These are phyloP conservation scores for Grosmannia clavigera DNA, from an alignment of 2,329 filamentous ascomycete genomes.

Conservation along the genomic window DNA sequence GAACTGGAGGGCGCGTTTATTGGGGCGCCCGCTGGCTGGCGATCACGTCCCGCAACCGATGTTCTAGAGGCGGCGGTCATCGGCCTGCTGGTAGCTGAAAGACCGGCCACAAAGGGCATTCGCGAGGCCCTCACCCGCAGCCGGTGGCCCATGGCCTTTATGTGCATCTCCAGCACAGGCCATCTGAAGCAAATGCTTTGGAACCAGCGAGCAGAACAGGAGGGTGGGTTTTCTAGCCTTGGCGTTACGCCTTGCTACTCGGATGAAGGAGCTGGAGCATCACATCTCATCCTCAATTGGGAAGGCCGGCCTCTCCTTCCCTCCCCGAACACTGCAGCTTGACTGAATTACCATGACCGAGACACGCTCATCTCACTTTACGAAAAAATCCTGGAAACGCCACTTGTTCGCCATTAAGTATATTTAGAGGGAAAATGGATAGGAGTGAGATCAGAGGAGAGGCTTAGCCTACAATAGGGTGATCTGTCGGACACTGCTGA, in stretches of 20 bases:
- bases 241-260: slow-evolving; percentile 27
- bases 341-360: neutral
- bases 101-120: slow-evolving; percentile 65
- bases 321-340: neutral
- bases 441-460: neutral
- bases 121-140: slow-evolving; percentile 58
- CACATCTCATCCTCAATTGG: slow-evolving; percentile 37
- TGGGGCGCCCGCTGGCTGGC: slow-evolving; percentile 62
- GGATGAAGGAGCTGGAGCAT: slow-evolving; percentile 16
- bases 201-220: slow-evolving; percentile 52
- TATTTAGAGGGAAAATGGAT: neutral
- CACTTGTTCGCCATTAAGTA: neutral
- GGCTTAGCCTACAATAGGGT: neutral
- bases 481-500: neutral
- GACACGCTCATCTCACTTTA: too few relatives aligned
- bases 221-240: slow-evolving; percentile 51
- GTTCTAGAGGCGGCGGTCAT: slow-evolving; percentile 41
- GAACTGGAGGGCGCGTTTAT: slow-evolving; percentile 70
- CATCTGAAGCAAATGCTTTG: slow-evolving; percentile 56
- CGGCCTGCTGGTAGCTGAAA: slow-evolving; percentile 57
- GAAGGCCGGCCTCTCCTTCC: slow-evolving; percentile 29
- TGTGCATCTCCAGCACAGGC: slow-evolving; percentile 48
- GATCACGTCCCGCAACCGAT: slow-evolving; percentile 14
- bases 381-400: too few relatives aligned
- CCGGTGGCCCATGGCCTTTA: slow-evolving; percentile 58